phyloP scores from a whole-genome alignment of 495 filamentous ascomycete genomes.

The Letharia columbiana region DNA sequence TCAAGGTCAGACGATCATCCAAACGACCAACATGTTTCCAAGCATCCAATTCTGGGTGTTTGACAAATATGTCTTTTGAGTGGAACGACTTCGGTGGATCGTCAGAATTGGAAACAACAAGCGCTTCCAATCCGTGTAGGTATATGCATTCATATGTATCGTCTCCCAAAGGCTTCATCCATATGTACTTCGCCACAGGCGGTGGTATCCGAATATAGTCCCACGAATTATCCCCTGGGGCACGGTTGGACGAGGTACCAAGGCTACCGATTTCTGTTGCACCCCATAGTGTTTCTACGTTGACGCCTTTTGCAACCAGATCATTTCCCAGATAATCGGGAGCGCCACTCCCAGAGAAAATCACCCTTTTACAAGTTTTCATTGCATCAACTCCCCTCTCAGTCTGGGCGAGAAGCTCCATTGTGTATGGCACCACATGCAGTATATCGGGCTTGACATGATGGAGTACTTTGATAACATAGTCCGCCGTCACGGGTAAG shows the following conservation, averaged over 20 bases:
- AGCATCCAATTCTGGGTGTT: constrained; percentile 49
- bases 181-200: constrained; percentile 37
- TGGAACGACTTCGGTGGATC: constrained; percentile 44
- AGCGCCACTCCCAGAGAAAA: constrained; percentile 44
- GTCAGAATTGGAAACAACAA: constrained; percentile 45
- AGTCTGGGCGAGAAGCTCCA: constrained; percentile 46
- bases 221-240: constrained; percentile 42
- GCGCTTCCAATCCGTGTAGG: constrained; percentile 42
- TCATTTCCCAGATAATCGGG: constrained; percentile 51
- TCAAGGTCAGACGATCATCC: constrained; percentile 56
- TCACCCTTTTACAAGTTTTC: constrained; percentile 38
- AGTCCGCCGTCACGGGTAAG: constrained; percentile 46
- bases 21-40: constrained; percentile 58
- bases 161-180: constrained; percentile 41
- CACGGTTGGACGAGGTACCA: constrained; percentile 38
- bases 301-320: constrained; percentile 41
- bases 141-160: constrained; percentile 46
- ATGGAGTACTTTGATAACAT: constrained; percentile 40
- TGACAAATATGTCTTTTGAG: constrained; percentile 54
- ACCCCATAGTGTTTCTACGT: constrained; percentile 44
- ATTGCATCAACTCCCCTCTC: constrained; percentile 40
- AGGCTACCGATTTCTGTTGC: constrained; percentile 48
- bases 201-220: constrained; percentile 45
- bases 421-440: constrained; percentile 48
- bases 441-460: constrained; percentile 42